Percentiles rank a stretch among this genome's conserved stretches.
phyloP scores from a whole-genome alignment of 768 basidiomycete species.

The Mycena pura region DNA sequence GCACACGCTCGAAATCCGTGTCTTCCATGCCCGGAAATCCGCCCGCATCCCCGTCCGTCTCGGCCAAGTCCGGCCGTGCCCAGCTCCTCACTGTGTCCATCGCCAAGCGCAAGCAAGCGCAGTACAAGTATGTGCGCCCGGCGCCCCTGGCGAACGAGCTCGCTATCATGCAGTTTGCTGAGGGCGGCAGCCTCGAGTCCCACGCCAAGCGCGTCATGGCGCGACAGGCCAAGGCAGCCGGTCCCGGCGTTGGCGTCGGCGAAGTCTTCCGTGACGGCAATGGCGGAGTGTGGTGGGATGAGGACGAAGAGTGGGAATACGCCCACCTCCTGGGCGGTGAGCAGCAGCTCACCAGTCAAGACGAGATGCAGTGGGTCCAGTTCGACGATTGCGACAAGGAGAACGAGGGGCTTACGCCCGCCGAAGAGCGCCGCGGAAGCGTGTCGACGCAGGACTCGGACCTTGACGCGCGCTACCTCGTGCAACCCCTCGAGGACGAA shows the following conservation, averaged over 20 bases:
- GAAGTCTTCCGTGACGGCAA: slow-evolving; percentile 66
- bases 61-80: slow-evolving; percentile 32
- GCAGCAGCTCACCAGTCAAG: slow-evolving; percentile 33
- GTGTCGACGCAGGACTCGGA: slow-evolving; percentile 62
- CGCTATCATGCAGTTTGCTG: slow-evolving; percentile 71
- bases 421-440: slow-evolving; percentile 49
- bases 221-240: slow-evolving; percentile 55
- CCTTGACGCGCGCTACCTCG: slow-evolving; percentile 55
- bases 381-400: slow-evolving; percentile 42
- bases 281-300: slow-evolving; percentile 75
- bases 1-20: slow-evolving; percentile 45
- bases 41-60: slow-evolving; percentile 1
- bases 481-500: slow-evolving; percentile 47
- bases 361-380: slow-evolving; percentile 51
- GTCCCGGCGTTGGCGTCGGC: slow-evolving; percentile 42
- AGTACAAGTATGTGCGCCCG: slow-evolving; percentile 48
- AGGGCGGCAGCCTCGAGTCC: slow-evolving; percentile 65
- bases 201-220: slow-evolving; percentile 63
- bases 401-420: slow-evolving; percentile 25
- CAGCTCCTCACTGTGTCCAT: slow-evolving; percentile 39
- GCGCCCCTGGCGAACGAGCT: slow-evolving; percentile 70
- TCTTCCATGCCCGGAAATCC: slow-evolving; percentile 17
- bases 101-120: slow-evolving; percentile 58
- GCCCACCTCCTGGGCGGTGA: slow-evolving; percentile 59
- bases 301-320: slow-evolving; percentile 75